Base-by-base conservation (phyloP, 257 asterid species). In the Przewalskia tangutica region DNA sequence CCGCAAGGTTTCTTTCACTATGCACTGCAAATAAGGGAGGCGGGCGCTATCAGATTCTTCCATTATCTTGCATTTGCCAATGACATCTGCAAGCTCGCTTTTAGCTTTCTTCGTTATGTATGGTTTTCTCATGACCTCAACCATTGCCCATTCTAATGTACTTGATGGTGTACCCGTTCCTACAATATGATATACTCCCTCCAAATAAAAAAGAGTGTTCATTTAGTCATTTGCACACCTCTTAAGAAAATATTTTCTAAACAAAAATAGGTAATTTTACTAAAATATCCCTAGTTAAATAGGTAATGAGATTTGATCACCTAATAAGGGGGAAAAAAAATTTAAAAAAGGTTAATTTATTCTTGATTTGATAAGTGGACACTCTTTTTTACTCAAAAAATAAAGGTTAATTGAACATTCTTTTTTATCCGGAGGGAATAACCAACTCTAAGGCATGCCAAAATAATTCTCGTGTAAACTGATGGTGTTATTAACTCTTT, bases 91-190 rank as follows among this genome's bases (percentile, higher is more conserved):
- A 1, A 94, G 89, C 86, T 94, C 97, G 0, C 71, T 79, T 79
- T 91, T 89, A 44, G 90, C 97, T 55, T 80, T 88, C 77, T 83
- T 79, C 89, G 90, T 89, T 17, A 23, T 81, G 27, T 88, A 86
- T 3, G 98, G 96, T 34, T 88, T 92, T 13, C 73, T 86, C 11
- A 94, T 86, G 27, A 89, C 84, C 85, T 92, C 98, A 10, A 94
- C 88, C 97, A 92, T 91, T 36, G 97, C 94, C 97, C 97, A 94
- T 81, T 92, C 97, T 17, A 92, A 60, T 7, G 98, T 91, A 90
- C 79, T 90, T 8, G 94, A 91, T 0, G 91, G 86, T 8, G 95
- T 91, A 42, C 92, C 97, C 0, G 95, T 91, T 58, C 97, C 95
- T 0, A 97, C 13, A 44, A 56, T 14, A 56, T 79, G 8, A 4